Evolutionary conservation across 805 yeast species (phyloP), one percentile per base, ranked within the genome.

Genomic region (Candida schatavii): DNA sequence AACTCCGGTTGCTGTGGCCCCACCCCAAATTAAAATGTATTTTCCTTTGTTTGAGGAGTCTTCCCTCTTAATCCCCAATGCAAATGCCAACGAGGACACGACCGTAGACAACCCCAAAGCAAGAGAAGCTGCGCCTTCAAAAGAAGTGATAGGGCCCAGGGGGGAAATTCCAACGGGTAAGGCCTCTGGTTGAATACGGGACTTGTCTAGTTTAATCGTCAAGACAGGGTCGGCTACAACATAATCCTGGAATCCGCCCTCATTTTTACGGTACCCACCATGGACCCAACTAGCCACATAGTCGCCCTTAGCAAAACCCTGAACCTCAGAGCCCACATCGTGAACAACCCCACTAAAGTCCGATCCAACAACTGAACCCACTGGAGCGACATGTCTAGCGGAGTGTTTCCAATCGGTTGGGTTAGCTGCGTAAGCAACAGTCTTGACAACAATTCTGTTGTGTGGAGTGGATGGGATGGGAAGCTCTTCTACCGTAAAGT

Each of bases 341-440:
- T 65, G 68, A 34, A 83, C 78, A 22, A 63, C 65, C 26, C 88
- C 88, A 35, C 84, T 59, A 23, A 71, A 75, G 54, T 84, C 89
- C 42, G 78, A 64, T 14, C 90, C 91, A 11, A 70, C 56, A 37
- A 81, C 67, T 21, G 68, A 54, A 21, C 82, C 85, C 29, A 71
- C 27, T 1, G 49, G 59, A 15, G 79, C 78, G 43, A 62, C 49
- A 7, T 64, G 51, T 40, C 41, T 57, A 3, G 54, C 68, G 34
- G 73, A 55, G 51, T 81, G 85, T 51, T 81, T 81, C 83, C 84
- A 81, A 54, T 84, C 90, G 4, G 84, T 77, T 32, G 89, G 89
- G 51, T 84, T 84, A 31, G 73, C 69, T 1, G 84, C 87, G 40
- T 60, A 74, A 7, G 85, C 79, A 19, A 59, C 58, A 5, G 77